Evolutionary conservation across 1,284 basidiomycete genomes (phyloP), one percentile per base, ranked within the genome.

Genomic region (Cutaneotrichosporon cyanovorans): DNA sequence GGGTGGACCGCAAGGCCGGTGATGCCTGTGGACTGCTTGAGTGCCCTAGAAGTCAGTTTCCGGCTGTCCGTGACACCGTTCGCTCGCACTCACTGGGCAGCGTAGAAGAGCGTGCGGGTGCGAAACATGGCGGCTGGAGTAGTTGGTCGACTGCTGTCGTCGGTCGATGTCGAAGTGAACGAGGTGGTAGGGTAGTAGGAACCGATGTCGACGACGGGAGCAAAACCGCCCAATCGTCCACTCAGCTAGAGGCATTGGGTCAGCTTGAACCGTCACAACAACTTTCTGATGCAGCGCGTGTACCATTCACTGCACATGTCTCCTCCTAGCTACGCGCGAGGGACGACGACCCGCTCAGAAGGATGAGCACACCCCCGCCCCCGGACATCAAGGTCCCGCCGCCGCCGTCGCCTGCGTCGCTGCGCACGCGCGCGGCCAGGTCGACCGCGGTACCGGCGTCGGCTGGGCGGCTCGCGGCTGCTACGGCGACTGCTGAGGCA

Each of bases 1-100:
- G 70, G 60, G 55, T 70, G 66, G 23, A 76, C 75, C 22, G 68
- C 65, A 45, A 79, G 62, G 25, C 78, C 79, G 32, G 73, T 81
- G 50, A 95, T 80, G 50, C 87, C 85, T 9, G 91, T 95, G 11
- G 85, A 79, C 42, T 76, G 73, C 74, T 88, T 90, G 58, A 81
- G 71, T 15, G 65, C 62, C 46, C 70, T 72, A 32, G 21, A 20
- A 30, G 46, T 49, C 12, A 22, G 19, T 21, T n/a, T 2, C 40
- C 10, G 30, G 16, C 19, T 28, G 7, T 28, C n/a, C n/a, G n/a
- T n/a, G n/a, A 12, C 25, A 28, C 25, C 12, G 16, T 15, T 19
- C 5, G 10, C 15, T 8, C 1, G 32, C n/a, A 62, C 65, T 56
- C 45, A 67, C 68, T 57, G 55, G 33, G 66, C 48, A 30, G 66